phyloP scores from a whole-genome alignment of 345 rosid species.

The Punica granatum region DNA sequence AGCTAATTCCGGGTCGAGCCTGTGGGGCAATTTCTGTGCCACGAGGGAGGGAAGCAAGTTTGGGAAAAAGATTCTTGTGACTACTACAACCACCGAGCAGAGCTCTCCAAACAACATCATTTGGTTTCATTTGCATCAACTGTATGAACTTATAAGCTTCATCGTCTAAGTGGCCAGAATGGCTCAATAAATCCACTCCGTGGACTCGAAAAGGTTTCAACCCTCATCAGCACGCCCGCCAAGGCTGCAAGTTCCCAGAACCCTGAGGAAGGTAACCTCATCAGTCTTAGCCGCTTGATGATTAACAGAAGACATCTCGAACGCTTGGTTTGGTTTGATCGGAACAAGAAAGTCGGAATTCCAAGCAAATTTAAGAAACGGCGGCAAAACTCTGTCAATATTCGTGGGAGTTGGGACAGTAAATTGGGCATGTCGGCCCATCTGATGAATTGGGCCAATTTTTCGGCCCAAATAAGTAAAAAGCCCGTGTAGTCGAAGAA shows the following conservation, averaged over 20 bases:
- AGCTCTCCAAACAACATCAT: slow-evolving; percentile 62
- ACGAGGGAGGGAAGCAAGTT: slow-evolving; percentile 39
- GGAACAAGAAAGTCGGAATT: too few relatives aligned
- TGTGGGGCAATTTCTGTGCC: slow-evolving; percentile 27
- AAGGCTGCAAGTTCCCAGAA: slow-evolving; percentile 48
- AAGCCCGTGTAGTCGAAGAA: too few relatives aligned
- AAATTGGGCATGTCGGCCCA: neutral
- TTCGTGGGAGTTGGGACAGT: too few relatives aligned
- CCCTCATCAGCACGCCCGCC: slow-evolving; percentile 54
- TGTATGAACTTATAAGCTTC: slow-evolving; percentile 36
- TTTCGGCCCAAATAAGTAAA: neutral
- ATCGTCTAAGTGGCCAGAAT: slow-evolving; percentile 42
- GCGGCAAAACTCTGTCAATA: too few relatives aligned
- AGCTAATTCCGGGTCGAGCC: slow-evolving; percentile 31
- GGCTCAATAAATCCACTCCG: slow-evolving; percentile 58
- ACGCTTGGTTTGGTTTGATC: too few relatives aligned
- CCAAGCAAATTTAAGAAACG: too few relatives aligned
- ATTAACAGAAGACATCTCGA: neutral
- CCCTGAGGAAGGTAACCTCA: slow-evolving; percentile 39
- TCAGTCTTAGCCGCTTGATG: slow-evolving; percentile 25
- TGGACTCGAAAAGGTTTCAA: slow-evolving; percentile 28
- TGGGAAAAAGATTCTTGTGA: slow-evolving; percentile 40
- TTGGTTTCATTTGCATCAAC: slow-evolving; percentile 52
- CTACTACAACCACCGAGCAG: slow-evolving; percentile 52
- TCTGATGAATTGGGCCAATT: neutral